Conservation (phyloP, 345 rosid species). For the Arabidopsis thaliana region DNA sequence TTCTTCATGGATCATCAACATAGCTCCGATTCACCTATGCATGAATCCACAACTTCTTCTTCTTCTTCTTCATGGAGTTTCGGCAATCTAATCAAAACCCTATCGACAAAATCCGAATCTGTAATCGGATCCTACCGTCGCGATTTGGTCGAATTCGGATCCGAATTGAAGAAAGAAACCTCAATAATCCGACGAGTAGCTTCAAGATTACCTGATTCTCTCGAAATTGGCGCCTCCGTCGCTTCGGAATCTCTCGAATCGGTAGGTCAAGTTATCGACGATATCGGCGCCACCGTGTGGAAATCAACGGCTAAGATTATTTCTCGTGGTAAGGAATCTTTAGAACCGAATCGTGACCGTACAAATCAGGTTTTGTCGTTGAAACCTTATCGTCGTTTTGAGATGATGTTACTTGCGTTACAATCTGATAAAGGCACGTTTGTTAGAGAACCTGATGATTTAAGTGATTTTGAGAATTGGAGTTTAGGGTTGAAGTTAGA, state of each 20-base stretch:
- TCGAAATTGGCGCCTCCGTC: conserved; percentile 75
- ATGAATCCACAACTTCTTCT: conserved; percentile 23
- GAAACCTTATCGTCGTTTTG: conserved; percentile 71
- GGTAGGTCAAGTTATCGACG: conserved; percentile 81
- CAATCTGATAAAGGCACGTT: conserved; percentile 59
- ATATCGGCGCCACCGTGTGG: conserved; percentile 76
- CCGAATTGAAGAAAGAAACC: conserved; percentile 75
- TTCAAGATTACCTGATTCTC: conserved; percentile 67
- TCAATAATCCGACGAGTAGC: conserved; percentile 67
- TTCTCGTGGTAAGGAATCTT: conserved; percentile 63
- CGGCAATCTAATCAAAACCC: conserved; percentile 57
- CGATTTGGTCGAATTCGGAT: conserved; percentile 76
- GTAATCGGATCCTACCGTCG: conserved; percentile 69
- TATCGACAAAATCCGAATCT: conserved; percentile 67
- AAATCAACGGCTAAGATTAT: conserved; percentile 76
- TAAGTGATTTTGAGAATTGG: conserved; percentile 60
- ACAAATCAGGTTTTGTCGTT: conserved; percentile 20
- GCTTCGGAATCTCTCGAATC: conserved; percentile 82
- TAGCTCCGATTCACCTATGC: conserved; percentile 45
- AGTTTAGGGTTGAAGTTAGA: conserved; percentile 56
- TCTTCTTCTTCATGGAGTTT: conserved; percentile 60
- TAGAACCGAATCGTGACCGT: conserved; percentile 31
- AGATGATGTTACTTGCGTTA: conserved; percentile 60
- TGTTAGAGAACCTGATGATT: conserved; percentile 63
- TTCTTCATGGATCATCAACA: conserved; percentile 55